Percentiles rank a stretch among this genome's conserved stretches.
These are phyloP conservation scores for Candolleomyces efflorescens DNA, from an alignment of 768 basidiomycete species.

Conservation along the genomic window DNA sequence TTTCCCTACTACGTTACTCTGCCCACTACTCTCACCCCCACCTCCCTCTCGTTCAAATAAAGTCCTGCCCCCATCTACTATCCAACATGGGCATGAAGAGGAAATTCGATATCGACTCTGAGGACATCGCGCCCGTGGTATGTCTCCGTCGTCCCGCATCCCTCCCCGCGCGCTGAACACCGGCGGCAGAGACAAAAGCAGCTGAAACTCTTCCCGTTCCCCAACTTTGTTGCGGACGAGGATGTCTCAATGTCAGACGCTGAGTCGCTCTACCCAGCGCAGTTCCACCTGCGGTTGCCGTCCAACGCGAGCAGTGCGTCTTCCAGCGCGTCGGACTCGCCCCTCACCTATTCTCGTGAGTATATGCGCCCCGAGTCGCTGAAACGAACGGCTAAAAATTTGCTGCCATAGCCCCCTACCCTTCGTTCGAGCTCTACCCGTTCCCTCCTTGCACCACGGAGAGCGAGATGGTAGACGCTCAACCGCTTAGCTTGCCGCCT, in stretches of 20 bases:
- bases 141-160: constrained; percentile 15
- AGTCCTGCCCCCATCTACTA: constrained; percentile 9
- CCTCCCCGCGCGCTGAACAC: constrained; percentile 17
- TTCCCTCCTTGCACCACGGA: constrained; percentile 45
- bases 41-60: constrained; percentile 13
- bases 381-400: neutral
- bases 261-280: constrained; percentile 49
- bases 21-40: constrained; percentile 11
- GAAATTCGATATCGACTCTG: constrained; percentile 61
- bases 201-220: constrained; percentile 72
- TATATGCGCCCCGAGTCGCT: constrained; percentile 9
- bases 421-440: constrained; percentile 61
- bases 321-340: constrained; percentile 46
- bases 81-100: constrained; percentile 66
- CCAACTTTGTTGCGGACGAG: constrained; percentile 54
- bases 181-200: constrained; percentile 56
- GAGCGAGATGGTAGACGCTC: constrained; percentile 39
- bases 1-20: constrained; percentile 6
- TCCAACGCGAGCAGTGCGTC: constrained; percentile 63
- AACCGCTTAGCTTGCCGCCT: constrained; percentile 41
- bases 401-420: constrained; percentile 42
- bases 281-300: constrained; percentile 58
- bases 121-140: constrained; percentile 50
- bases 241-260: constrained; percentile 73
- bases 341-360: constrained; percentile 46